Evolutionary conservation across 1,284 basidiomycete genomes (phyloP).

Genomic region (Ustilago esculenta): DNA sequence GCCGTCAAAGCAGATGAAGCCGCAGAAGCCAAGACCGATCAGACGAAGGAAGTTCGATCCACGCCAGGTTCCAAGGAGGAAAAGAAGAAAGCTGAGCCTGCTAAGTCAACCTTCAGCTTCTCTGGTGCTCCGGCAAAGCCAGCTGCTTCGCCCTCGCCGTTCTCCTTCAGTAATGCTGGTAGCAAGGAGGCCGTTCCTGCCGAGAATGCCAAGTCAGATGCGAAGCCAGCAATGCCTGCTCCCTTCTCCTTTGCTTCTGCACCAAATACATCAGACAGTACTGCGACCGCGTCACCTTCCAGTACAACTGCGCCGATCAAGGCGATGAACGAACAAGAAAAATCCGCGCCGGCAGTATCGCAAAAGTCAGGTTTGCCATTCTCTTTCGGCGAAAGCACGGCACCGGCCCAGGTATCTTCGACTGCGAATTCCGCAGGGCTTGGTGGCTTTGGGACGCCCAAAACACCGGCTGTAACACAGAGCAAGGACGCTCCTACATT

Average conservation of each 20-base stretch:
- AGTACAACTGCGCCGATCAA: conserved; percentile 3
- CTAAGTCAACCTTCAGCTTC: conserved; percentile 29
- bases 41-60: not conserved
- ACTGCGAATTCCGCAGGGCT: conserved; percentile 5
- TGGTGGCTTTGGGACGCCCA: conserved; percentile 11
- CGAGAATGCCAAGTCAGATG: conserved; percentile 2
- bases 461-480: conserved; percentile 7
- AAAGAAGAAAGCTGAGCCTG: not conserved
- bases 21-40: not conserved
- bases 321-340: not conserved
- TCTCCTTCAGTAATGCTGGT: conserved; percentile 8
- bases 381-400: conserved; percentile 18
- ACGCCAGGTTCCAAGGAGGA: not conserved
- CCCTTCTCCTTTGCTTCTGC: conserved; percentile 27
- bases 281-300: not conserved
- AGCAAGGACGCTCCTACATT: conserved; percentile 17
- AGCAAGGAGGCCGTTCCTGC: not conserved
- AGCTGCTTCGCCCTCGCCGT: conserved; percentile 3
- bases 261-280: not conserved
- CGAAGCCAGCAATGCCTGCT: conserved; percentile 12
- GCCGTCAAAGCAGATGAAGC: not conserved
- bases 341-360: not conserved
- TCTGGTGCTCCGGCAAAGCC: conserved; percentile 12
- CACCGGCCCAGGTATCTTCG: conserved; percentile 2
- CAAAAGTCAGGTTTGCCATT: conserved; percentile 12